These are phyloP conservation scores for Homolaphlyctis polyrhiza DNA, from an alignment of 371 early-diverging fungal genomes.

Conservation along the genomic window DNA sequence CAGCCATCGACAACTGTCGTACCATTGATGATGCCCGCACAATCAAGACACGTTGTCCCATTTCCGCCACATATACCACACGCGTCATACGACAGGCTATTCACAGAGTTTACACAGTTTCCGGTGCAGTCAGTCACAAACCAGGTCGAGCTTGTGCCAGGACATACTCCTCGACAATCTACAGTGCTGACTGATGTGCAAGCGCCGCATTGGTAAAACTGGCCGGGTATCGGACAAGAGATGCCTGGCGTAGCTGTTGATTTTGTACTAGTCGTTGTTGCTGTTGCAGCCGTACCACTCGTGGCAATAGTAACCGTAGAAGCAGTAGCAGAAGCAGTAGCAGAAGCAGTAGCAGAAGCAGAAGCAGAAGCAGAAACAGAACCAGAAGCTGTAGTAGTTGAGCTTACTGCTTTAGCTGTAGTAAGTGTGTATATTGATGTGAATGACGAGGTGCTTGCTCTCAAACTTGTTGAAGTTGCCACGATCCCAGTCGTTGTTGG, in stretches of 20 bases:
- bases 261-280: not conserved
- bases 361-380: not conserved
- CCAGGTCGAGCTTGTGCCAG: not conserved
- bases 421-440: not conserved
- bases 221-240: no score
- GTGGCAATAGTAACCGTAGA: not conserved
- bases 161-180: not conserved
- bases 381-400: not conserved
- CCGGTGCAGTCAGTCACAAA: not conserved
- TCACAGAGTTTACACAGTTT: not conserved
- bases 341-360: not conserved
- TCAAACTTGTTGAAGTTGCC: not conserved
- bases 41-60: conserved; percentile 14
- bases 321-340: not conserved
- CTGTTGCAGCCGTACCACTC: not conserved
- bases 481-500: not conserved
- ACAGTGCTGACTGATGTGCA: not conserved
- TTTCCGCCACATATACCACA: conserved; percentile 19
- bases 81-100: not conserved
- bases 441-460: not conserved
- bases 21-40: conserved; percentile 13
- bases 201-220: not conserved
- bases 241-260: not conserved
- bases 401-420: not conserved
- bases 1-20: conserved; percentile 10